Evolutionary conservation across 1,284 basidiomycete genomes (phyloP).

Genomic region (Ustilago cynodontis): DNA sequence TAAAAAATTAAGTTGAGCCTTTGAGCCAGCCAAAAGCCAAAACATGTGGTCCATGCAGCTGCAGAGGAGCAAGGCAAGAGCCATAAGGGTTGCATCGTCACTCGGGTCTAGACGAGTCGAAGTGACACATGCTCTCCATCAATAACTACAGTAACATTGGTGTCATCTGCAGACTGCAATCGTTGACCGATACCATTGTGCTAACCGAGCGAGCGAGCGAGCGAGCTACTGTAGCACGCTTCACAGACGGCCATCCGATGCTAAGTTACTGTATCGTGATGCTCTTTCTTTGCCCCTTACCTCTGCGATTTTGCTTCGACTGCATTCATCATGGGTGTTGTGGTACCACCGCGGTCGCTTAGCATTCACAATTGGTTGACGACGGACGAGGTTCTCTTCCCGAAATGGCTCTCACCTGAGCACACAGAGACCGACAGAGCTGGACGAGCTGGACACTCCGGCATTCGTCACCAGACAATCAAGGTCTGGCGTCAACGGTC

Average conservation of each 20-base stretch:
- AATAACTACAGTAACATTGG: background rate
- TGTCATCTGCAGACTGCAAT: constrained; percentile 4
- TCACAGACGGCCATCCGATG: background rate
- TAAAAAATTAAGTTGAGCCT: background rate
- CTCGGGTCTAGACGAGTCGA: too few relatives aligned
- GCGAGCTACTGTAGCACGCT: background rate
- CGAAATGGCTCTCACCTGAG: too few relatives aligned
- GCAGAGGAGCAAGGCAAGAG: too few relatives aligned
- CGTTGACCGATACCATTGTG: background rate
- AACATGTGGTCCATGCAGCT: constrained; percentile 12
- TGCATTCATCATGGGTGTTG: background rate
- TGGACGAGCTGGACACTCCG: too few relatives aligned
- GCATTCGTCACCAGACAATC: too few relatives aligned
- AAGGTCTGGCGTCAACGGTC: background rate
- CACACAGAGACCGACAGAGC: too few relatives aligned
- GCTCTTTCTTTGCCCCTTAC: background rate
- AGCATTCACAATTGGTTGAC: too few relatives aligned
- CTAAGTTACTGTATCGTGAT: background rate
- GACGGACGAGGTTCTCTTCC: too few relatives aligned
- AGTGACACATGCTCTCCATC: background rate
- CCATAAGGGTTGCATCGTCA: background rate
- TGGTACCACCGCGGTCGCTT: too few relatives aligned
- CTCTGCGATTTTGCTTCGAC: background rate
- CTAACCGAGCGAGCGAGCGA: constrained; percentile 1
- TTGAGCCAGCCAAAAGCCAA: background rate